Evolutionary conservation across 306 rosid genomes (phyloP).

Genomic region (Ziziphus jujuba): DNA sequence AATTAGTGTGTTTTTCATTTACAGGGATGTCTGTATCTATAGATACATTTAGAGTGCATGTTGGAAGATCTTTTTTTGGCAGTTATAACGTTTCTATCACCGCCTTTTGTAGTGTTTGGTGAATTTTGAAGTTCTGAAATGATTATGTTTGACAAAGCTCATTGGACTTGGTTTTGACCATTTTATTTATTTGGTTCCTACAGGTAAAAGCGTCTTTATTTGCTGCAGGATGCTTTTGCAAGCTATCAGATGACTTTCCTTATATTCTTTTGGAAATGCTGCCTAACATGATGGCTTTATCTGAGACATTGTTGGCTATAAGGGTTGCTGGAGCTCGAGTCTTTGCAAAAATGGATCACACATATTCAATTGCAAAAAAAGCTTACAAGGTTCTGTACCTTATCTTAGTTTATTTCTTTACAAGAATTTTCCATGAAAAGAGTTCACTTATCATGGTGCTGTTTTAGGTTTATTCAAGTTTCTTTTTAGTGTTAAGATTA

Average conservation of each 20-base stretch:
- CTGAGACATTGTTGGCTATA: conserved; percentile 37
- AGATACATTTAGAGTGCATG: too few relatives aligned
- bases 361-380: conserved; percentile 52
- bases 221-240: conserved; percentile 84
- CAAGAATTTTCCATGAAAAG: neutral
- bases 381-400: conserved; percentile 62
- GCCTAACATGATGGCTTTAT: conserved; percentile 49
- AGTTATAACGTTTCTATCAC: too few relatives aligned
- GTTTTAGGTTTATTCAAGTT: too few relatives aligned
- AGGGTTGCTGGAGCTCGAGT: conserved; percentile 58
- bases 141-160: neutral
- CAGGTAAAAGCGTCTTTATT: conserved; percentile 76
- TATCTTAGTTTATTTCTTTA: conserved; percentile 3
- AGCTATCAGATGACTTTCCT: conserved; percentile 79
- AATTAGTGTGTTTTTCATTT: neutral
- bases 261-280: conserved; percentile 61
- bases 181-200: conserved; percentile 13
- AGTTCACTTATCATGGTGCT: neutral
- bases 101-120: neutral
- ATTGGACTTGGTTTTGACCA: conserved; percentile 18
- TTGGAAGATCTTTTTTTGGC: too few relatives aligned
- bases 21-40: neutral
- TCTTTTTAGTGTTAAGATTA: too few relatives aligned
- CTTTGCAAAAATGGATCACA: conserved; percentile 62
- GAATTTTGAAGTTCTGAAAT: neutral